Evolutionary conservation across 768 basidiomycete species (phyloP).

Genomic region (Tylopilus balloui): DNA sequence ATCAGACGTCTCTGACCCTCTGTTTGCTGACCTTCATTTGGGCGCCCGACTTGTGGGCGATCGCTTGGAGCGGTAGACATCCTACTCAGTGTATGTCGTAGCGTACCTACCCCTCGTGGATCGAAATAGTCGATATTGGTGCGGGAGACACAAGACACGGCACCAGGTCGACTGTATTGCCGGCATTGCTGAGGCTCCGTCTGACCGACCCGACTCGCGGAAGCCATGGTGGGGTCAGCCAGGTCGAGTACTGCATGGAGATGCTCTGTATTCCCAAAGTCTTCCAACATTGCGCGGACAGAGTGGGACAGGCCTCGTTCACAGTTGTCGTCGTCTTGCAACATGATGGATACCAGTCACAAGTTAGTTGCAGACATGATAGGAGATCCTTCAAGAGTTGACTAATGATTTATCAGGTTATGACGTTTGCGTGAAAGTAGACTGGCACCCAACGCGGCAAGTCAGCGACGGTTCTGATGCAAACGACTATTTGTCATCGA

Average conservation of each 20-base stretch:
- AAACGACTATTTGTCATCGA: too few species aligned
- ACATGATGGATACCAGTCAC: constrained; percentile 8
- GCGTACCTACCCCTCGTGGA: constrained; percentile 39
- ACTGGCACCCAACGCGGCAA: too few species aligned
- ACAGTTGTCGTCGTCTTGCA: background rate
- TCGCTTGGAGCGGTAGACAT: constrained; percentile 13
- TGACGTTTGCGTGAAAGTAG: background rate
- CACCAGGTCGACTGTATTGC: background rate
- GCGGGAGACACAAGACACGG: constrained; percentile 22
- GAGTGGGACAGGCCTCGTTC: background rate
- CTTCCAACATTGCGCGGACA: constrained; percentile 2
- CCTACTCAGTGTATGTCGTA: constrained; percentile 18
- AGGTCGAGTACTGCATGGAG: constrained; percentile 12
- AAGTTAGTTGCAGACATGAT: background rate
- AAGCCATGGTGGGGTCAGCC: background rate
- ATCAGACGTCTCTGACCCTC: background rate
- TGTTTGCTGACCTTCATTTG: background rate
- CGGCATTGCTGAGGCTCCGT: background rate
- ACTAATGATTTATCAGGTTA: background rate
- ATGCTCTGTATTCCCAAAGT: constrained; percentile 13
- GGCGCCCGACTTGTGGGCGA: background rate
- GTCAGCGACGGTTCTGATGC: too few species aligned
- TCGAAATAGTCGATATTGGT: constrained; percentile 52
- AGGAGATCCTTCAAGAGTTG: background rate
- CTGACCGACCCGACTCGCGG: background rate